phyloP scores from a whole-genome alignment of 495 filamentous ascomycete species.

The Penicillium simplicissimum region DNA sequence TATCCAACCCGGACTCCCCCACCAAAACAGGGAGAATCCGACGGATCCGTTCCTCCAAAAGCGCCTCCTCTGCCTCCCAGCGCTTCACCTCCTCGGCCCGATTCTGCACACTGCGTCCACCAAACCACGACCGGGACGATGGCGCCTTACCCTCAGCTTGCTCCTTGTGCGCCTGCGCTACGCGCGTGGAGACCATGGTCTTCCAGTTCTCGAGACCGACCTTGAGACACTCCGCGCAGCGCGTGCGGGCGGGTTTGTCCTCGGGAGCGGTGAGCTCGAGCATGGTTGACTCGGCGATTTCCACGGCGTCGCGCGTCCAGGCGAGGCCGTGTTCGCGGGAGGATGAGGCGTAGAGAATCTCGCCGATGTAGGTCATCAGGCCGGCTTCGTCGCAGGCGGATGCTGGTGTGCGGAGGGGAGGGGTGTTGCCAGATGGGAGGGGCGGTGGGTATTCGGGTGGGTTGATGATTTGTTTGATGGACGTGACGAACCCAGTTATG shows the following conservation, averaged over 20 bases:
- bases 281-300: constrained; percentile 58
- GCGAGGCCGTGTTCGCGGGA: constrained; percentile 66
- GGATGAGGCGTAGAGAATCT: constrained; percentile 78
- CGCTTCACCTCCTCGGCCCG: constrained; percentile 35
- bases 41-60: constrained; percentile 43
- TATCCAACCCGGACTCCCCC: constrained; percentile 33
- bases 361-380: constrained; percentile 87
- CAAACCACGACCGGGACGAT: constrained; percentile 48
- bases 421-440: constrained; percentile 62
- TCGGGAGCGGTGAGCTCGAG: constrained; percentile 43
- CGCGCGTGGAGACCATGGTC: constrained; percentile 64
- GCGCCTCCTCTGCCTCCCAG: constrained; percentile 43
- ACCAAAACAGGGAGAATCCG: constrained; percentile 36
- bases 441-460: constrained; percentile 64
- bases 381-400: constrained; percentile 81
- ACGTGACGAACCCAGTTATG: constrained; percentile 36
- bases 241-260: constrained; percentile 41
- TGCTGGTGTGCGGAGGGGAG: constrained; percentile 57
- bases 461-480: constrained; percentile 43
- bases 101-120: constrained; percentile 36
- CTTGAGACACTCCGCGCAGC: constrained; percentile 70
- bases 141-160: constrained; percentile 28
- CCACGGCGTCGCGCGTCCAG: constrained; percentile 85
- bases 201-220: constrained; percentile 75
- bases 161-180: constrained; percentile 50